Conservation (phyloP, 768 basidiomycete genomes). For the Suillus paluster region DNA sequence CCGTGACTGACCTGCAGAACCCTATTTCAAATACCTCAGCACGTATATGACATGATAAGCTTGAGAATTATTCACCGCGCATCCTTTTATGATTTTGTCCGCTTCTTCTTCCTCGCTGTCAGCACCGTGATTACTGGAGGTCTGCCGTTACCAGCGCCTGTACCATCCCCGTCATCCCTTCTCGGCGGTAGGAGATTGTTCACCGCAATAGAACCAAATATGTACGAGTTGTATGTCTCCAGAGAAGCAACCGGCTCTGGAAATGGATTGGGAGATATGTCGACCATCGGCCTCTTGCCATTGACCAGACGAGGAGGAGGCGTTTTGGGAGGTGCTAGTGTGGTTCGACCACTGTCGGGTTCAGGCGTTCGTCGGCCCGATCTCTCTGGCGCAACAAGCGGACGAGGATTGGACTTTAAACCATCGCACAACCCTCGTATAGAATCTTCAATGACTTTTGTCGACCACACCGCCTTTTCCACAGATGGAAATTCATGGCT, state of each 20-base stretch:
- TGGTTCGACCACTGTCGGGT: slow-evolving; percentile 26
- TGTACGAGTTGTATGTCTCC: slow-evolving; percentile 62
- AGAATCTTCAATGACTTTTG: slow-evolving; percentile 69
- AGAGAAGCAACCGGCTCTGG: slow-evolving; percentile 65
- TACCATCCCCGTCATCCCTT: slow-evolving; percentile 18
- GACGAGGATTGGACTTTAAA: slow-evolving; percentile 37
- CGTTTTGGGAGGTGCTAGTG: slow-evolving; percentile 54
- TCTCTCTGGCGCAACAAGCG: slow-evolving; percentile 20
- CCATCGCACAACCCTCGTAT: slow-evolving; percentile 77
- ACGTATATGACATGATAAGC: slow-evolving; percentile 8
- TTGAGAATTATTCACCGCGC: slow-evolving; percentile 11
- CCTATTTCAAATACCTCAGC: slow-evolving; percentile 4
- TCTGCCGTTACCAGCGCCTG: slow-evolving; percentile 18
- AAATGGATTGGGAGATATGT: slow-evolving; percentile 69
- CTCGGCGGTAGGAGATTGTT: slow-evolving; percentile 47
- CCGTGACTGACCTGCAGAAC: slow-evolving; percentile 11
- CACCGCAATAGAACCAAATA: slow-evolving; percentile 62
- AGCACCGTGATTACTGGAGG: slow-evolving; percentile 55
- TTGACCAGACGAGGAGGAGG: slow-evolving; percentile 47
- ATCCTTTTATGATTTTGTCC: slow-evolving; percentile 27
- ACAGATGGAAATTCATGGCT: slow-evolving; percentile 78
- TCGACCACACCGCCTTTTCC: slow-evolving; percentile 68
- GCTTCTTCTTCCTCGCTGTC: slow-evolving; percentile 62
- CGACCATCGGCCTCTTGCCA: slow-evolving; percentile 37
- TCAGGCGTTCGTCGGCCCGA: slow-evolving; percentile 48